Conservation (phyloP, 1,284 basidiomycete species). For the Rhizopogon parksii region DNA sequence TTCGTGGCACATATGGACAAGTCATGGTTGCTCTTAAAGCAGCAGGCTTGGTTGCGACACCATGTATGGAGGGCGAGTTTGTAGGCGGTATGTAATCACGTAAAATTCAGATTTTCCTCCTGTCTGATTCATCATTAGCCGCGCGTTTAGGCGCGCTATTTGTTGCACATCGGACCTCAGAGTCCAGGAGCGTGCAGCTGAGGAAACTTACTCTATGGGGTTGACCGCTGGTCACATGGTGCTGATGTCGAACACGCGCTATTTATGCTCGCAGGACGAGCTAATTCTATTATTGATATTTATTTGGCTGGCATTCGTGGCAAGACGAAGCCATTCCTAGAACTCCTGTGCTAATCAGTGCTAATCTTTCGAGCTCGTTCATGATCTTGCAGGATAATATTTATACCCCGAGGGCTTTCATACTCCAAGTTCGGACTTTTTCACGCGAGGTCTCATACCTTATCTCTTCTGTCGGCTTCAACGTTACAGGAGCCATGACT, state of each 20-base stretch:
- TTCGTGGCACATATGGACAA: constrained; percentile 45
- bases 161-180: constrained; percentile 31
- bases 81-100: constrained; percentile 29
- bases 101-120: not conserved
- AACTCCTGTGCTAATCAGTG: too few relatives aligned
- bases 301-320: not conserved
- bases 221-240: constrained; percentile 15
- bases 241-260: not conserved
- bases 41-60: constrained; percentile 36
- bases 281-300: not conserved
- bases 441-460: not conserved
- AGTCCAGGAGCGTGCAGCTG: constrained; percentile 31
- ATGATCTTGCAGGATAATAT: not conserved
- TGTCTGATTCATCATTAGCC: constrained; percentile 21
- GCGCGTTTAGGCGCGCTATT: constrained; percentile 42
- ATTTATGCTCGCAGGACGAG: not conserved
- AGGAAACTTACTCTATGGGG: constrained; percentile 43
- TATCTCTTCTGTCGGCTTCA: not conserved
- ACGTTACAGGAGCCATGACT: not conserved
- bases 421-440: not conserved
- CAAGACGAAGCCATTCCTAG: not conserved
- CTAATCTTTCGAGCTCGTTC: not conserved
- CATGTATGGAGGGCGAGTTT: constrained; percentile 32
- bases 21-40: constrained; percentile 36
- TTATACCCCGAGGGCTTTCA: not conserved